Conservation (phyloP, 2,329 filamentous ascomycete genomes). For the Lizonia empirigonia region DNA sequence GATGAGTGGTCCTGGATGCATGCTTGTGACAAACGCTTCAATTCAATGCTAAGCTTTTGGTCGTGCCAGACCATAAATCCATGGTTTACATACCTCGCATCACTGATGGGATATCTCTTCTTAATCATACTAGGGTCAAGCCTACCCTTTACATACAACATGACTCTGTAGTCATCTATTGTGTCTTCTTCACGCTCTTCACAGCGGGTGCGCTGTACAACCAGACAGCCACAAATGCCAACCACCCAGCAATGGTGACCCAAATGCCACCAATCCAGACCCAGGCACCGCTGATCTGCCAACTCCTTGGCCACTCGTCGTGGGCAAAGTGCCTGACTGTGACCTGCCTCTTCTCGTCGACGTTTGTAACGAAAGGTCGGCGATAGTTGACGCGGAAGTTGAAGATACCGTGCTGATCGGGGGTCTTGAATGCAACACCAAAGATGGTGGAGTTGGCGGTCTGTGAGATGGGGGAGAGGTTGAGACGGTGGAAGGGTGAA, state of each 20-base stretch:
- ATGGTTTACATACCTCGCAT: constrained; percentile 18
- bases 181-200: constrained; percentile 57
- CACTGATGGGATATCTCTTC: constrained; percentile 19
- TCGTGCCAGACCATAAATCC: constrained; percentile 5
- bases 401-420: constrained; percentile 99
- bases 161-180: constrained; percentile 36
- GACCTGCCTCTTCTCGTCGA: constrained; percentile 94
- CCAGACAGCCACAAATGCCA: constrained; percentile 87
- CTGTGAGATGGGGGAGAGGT: constrained; percentile 63
- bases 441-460: constrained; percentile 75
- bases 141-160: constrained; percentile 8
- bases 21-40: constrained; percentile 8
- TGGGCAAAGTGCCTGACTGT: constrained; percentile 96
- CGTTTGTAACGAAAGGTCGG: constrained; percentile 83
- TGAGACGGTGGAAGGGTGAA: constrained; percentile 91
- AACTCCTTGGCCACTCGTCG: constrained; percentile 93
- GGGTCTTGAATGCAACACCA: constrained; percentile 76
- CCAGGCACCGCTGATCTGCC: constrained; percentile 87
- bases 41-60: constrained; percentile 17
- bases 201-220: constrained; percentile 72
- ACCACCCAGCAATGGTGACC: constrained; percentile 81
- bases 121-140: not conserved
- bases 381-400: constrained; percentile 98
- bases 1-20: not conserved
- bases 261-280: constrained; percentile 91